These are phyloP conservation scores for Beauveria sp. DNA, from an alignment of 2,329 filamentous ascomycete genomes.

Conservation along the genomic window DNA sequence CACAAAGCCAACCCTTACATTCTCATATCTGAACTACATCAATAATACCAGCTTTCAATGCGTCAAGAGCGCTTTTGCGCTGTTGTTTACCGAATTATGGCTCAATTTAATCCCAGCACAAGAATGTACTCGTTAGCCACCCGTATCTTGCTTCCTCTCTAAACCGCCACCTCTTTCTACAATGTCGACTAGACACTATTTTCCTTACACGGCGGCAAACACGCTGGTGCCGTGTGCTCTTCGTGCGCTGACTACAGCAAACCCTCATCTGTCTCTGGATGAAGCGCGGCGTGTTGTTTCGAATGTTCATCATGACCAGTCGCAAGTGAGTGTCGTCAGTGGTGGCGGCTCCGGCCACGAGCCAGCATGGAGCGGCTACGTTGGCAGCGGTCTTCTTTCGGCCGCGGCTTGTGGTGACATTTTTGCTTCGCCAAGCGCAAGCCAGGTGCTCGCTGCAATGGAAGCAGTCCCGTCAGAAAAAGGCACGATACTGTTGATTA, in stretches of 20 bases:
- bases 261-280: slow-evolving; percentile 41
- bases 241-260: slow-evolving; percentile 21
- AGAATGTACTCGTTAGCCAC: too few species aligned
- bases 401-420: slow-evolving; percentile 55
- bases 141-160: background rate
- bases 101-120: too few species aligned
- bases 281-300: slow-evolving; percentile 44
- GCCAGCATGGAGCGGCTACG: slow-evolving; percentile 58
- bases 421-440: slow-evolving; percentile 57
- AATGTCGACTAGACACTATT: slow-evolving; percentile 17
- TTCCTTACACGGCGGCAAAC: slow-evolving; percentile 16
- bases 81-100: too few species aligned
- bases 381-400: slow-evolving; percentile 51
- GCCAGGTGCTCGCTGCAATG: slow-evolving; percentile 53
- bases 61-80: background rate
- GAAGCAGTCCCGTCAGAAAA: slow-evolving; percentile 42
- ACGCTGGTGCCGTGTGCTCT: slow-evolving; percentile 20
- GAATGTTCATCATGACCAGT: slow-evolving; percentile 34
- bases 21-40: background rate
- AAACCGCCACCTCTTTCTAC: background rate
- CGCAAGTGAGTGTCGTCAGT: slow-evolving; percentile 42
- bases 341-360: slow-evolving; percentile 52
- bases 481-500: slow-evolving; percentile 53
- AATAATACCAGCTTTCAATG: background rate
- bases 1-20: background rate